These are phyloP conservation scores for Cicer judaicum DNA, from an alignment of 306 rosid species.

Conservation along the genomic window DNA sequence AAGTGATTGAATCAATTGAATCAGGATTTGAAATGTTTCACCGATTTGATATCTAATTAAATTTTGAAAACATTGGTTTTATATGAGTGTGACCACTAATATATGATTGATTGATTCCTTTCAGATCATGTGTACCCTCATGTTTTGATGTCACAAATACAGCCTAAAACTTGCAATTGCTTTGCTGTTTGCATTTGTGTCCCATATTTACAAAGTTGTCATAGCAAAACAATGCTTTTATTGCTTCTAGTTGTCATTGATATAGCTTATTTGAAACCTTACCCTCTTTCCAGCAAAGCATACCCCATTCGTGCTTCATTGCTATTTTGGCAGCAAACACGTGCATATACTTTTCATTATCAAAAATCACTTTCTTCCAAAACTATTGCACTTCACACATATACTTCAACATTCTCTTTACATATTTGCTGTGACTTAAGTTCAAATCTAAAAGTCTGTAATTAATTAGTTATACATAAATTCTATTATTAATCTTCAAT, in stretches of 20 bases:
- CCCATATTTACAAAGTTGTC: slow-evolving; percentile 53
- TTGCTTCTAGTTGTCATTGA: slow-evolving; percentile 65
- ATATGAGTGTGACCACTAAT: slow-evolving; percentile 41
- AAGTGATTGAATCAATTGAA: too few species aligned
- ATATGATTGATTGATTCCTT: slow-evolving; percentile 50
- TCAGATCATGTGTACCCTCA: slow-evolving; percentile 52
- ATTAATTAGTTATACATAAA: too few species aligned
- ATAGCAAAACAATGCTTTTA: slow-evolving; percentile 45
- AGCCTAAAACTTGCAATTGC: slow-evolving; percentile 61
- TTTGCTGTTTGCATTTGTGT: slow-evolving; percentile 61
- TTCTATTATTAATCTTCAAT: too few species aligned
- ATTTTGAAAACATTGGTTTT: too few species aligned
- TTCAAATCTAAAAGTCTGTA: too few species aligned
- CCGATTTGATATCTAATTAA: accelerated
- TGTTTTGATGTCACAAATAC: slow-evolving; percentile 50
- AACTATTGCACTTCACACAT: too few species aligned
- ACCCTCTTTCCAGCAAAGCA: slow-evolving; percentile 79
- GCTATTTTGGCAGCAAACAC: slow-evolving; percentile 48
- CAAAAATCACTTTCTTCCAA: too few species aligned
- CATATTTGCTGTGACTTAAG: too few species aligned
- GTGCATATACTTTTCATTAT: slow-evolving; percentile 30
- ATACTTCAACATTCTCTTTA: too few species aligned
- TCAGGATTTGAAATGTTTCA: too few species aligned
- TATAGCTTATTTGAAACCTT: slow-evolving; percentile 55
- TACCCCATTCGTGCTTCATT: slow-evolving; percentile 55